Evolutionary conservation across 495 filamentous ascomycete genomes (phyloP).

Genomic region (Tuber umbilicatum): DNA sequence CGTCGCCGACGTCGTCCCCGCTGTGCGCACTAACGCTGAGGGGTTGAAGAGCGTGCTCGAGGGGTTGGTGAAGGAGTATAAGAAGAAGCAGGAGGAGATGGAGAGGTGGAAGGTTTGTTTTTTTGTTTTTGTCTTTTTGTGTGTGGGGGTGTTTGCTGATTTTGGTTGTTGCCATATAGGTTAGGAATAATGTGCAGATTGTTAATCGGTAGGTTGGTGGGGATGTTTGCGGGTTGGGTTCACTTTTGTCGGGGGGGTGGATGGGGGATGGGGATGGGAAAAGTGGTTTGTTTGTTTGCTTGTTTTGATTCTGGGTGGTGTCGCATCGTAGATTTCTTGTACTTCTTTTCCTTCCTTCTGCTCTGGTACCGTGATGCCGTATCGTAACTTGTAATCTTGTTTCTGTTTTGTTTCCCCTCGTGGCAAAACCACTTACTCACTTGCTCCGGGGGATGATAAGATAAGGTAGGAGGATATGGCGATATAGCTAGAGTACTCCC

Average conservation of each 20-base stretch:
- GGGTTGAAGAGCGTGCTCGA: conserved; percentile 94
- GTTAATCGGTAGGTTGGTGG: conserved; percentile 48
- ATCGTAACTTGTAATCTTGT: background rate
- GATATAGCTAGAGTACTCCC: background rate
- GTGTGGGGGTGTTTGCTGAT: conserved; percentile 14
- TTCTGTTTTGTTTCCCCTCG: background rate
- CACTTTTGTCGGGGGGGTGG: background rate
- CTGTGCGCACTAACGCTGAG: conserved; percentile 88
- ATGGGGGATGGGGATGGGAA: background rate
- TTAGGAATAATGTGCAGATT: conserved; percentile 97
- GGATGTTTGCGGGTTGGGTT: too few species aligned
- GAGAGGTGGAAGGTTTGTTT: conserved; percentile 91
- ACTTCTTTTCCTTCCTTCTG: background rate
- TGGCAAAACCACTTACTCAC: background rate
- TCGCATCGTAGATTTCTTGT: background rate
- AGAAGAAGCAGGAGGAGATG: conserved; percentile 85
- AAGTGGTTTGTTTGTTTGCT: too few species aligned
- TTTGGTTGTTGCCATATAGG: conserved; percentile 53
- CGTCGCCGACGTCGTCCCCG: conserved; percentile 82
- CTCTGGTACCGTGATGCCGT: background rate
- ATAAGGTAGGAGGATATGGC: background rate
- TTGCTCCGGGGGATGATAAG: background rate
- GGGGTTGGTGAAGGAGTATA: conserved; percentile 94
- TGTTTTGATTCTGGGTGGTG: background rate
- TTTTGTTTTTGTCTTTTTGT: conserved; percentile 10